Conservation (phyloP, 2,329 filamentous ascomycete species). For the Epicoccum nigrum region DNA sequence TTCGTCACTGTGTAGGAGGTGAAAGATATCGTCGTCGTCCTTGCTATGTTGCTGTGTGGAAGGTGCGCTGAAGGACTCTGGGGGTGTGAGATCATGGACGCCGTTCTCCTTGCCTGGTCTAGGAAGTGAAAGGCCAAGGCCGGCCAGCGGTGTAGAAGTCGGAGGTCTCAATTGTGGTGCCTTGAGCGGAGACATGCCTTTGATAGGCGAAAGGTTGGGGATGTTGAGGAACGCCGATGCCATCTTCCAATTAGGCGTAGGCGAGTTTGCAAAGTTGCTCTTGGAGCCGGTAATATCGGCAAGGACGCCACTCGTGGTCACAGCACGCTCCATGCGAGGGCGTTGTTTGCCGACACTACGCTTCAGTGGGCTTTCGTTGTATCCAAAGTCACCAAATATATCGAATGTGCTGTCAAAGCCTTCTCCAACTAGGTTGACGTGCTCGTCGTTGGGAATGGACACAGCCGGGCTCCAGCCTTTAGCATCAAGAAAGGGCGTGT, state of each 20-base stretch:
- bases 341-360: constrained; percentile 60
- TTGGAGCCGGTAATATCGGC: constrained; percentile 64
- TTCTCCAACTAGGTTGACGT: constrained; percentile 57
- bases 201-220: constrained; percentile 42
- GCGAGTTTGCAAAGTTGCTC: constrained; percentile 52
- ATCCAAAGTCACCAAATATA: constrained; percentile 61
- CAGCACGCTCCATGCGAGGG: constrained; percentile 67
- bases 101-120: constrained; percentile 30
- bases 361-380: constrained; percentile 69
- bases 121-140: constrained; percentile 26
- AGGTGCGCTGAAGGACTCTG: constrained; percentile 39
- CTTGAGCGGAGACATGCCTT: constrained; percentile 41
- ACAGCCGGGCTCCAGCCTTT: constrained; percentile 69
- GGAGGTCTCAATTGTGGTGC: constrained; percentile 36
- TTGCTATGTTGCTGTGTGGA: constrained; percentile 27
- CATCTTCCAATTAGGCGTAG: constrained; percentile 44
- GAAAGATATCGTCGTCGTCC: constrained; percentile 63
- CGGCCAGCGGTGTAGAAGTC: constrained; percentile 31
- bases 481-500: constrained; percentile 54
- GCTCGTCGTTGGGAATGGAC: constrained; percentile 64
- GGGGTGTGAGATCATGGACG: constrained; percentile 31
- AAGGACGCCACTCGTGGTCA: constrained; percentile 65
- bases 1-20: constrained; percentile 65
- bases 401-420: constrained; percentile 63
- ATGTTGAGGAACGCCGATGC: constrained; percentile 46